Conservation (phyloP, 73 alveolate genomes). For the Paramecium caudatum region DNA sequence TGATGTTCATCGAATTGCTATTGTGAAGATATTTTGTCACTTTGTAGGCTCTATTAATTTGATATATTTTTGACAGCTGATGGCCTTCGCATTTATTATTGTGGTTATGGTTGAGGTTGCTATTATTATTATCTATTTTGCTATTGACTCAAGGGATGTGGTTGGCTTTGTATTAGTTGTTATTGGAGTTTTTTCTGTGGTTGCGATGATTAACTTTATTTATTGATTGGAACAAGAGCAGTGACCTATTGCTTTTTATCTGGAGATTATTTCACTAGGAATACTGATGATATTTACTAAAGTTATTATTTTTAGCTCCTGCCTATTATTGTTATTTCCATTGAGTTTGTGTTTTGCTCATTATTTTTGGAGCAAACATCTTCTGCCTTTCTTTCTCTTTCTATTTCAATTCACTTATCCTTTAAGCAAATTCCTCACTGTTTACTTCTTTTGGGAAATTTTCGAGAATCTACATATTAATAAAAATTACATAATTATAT, state of each 20-base stretch:
- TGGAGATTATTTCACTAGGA: constrained; percentile 5
- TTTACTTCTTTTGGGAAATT: neutral
- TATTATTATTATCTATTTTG: neutral
- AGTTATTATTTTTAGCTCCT: neutral
- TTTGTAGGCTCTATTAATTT: neutral
- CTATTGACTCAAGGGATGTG: constrained; percentile 13
- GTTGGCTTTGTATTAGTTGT: neutral
- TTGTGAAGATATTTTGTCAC: constrained; percentile 20
- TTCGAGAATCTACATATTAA: constrained; percentile 1
- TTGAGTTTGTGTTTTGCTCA: neutral
- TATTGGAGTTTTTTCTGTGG: no score
- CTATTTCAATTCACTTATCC: constrained; percentile 21
- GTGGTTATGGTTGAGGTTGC: neutral
- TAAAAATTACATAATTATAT: constrained; percentile 20
- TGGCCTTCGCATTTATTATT: neutral
- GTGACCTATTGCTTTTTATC: neutral
- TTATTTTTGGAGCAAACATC: neutral
- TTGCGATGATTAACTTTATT: neutral
- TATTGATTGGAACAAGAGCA: neutral
- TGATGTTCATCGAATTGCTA: constrained; percentile 30
- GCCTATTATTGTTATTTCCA: constrained; percentile 34
- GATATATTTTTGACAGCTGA: constrained; percentile 9
- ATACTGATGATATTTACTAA: neutral
- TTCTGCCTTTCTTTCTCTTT: constrained; percentile 34
- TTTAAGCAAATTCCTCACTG: neutral